phyloP scores from a whole-genome alignment of 805 yeast genomes.

The Wickerhamomyces chaumierensis region DNA sequence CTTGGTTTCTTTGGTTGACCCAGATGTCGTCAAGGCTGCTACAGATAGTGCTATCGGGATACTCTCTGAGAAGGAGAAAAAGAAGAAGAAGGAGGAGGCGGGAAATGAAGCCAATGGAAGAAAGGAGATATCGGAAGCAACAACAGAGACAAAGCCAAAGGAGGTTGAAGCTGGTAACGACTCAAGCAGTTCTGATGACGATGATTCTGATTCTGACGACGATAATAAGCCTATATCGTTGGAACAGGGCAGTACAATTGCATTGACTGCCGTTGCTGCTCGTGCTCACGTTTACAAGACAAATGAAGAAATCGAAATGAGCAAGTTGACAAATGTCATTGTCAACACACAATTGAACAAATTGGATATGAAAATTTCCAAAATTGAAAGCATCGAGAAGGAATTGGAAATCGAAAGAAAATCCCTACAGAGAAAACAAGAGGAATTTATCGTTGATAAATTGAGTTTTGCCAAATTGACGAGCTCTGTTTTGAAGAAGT shows the following conservation, averaged over 20 bases:
- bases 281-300: slow-evolving; percentile 71
- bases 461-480: slow-evolving; percentile 55
- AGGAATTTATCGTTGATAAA: slow-evolving; percentile 55
- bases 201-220: slow-evolving; percentile 25
- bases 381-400: slow-evolving; percentile 51
- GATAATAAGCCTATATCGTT: slow-evolving; percentile 17
- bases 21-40: slow-evolving; percentile 77
- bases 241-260: slow-evolving; percentile 7
- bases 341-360: slow-evolving; percentile 53
- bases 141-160: too few relatives aligned
- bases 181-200: slow-evolving; percentile 24
- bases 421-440: slow-evolving; percentile 48
- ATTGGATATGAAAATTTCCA: slow-evolving; percentile 49
- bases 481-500: slow-evolving; percentile 34
- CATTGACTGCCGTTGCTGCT: slow-evolving; percentile 38
- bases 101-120: slow-evolving; percentile 3
- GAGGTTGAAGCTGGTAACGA: too few relatives aligned
- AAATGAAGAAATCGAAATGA: slow-evolving; percentile 71
- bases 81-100: slow-evolving; percentile 9
- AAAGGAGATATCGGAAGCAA: too few relatives aligned
- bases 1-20: slow-evolving; percentile 74
- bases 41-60: slow-evolving; percentile 44
- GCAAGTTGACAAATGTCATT: slow-evolving; percentile 42
- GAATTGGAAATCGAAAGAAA: slow-evolving; percentile 56
- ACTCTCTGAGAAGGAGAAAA: slow-evolving; percentile 16